Percentiles rank a stretch among this genome's conserved stretches.
Conservation (phyloP, 768 basidiomycete species). For the Steccherinum ochraceum region DNA sequence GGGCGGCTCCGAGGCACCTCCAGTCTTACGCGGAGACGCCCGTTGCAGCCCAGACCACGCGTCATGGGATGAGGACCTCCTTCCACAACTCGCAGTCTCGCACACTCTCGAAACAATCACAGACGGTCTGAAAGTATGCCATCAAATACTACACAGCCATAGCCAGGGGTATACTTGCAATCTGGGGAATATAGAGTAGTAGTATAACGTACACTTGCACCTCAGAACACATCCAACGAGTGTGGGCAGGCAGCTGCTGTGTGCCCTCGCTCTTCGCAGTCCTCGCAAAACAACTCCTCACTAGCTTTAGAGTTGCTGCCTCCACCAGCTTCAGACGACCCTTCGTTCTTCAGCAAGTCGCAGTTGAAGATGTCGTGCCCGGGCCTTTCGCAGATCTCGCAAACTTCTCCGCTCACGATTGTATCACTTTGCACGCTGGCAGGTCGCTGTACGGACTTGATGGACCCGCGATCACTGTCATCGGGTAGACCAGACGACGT, state of each 20-base stretch:
- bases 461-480: slow-evolving; percentile 15
- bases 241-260: slow-evolving; percentile 73
- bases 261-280: slow-evolving; percentile 81
- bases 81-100: no score
- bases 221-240: slow-evolving; percentile 80
- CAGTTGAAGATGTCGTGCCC: slow-evolving; percentile 88
- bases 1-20: neutral
- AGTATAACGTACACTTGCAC: neutral
- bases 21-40: neutral
- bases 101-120: no score
- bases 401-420: slow-evolving; percentile 34
- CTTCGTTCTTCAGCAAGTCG: slow-evolving; percentile 60
- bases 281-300: slow-evolving; percentile 61
- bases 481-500: slow-evolving; percentile 34
- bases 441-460: slow-evolving; percentile 11
- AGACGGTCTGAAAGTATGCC: no score
- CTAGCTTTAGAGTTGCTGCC: slow-evolving; percentile 9
- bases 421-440: slow-evolving; percentile 5
- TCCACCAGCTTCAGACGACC: slow-evolving; percentile 10
- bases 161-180: neutral
- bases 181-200: neutral
- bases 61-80: no score
- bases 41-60: no score
- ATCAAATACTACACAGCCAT: neutral
- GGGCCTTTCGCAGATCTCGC: slow-evolving; percentile 82